Conservation (phyloP, 1,139 yeast genomes). For the Yamadazyma friedrichii region DNA sequence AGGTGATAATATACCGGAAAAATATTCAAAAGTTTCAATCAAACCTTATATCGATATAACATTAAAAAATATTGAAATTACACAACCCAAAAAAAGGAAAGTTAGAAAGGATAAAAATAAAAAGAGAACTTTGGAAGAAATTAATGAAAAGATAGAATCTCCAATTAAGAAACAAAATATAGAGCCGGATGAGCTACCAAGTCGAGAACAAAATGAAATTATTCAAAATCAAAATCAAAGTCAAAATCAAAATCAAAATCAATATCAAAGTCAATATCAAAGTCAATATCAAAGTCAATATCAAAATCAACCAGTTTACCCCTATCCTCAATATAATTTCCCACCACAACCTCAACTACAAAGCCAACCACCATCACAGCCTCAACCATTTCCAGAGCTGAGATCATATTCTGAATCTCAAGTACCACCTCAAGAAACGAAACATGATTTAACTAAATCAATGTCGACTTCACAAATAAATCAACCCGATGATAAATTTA, state of each 20-base stretch:
- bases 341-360: not conserved
- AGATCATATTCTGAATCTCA: not conserved
- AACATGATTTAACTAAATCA: too few species aligned
- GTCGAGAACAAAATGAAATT: not conserved
- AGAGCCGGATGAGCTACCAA: not conserved
- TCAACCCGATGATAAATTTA: not conserved
- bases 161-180: not conserved
- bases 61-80: slow-evolving; percentile 19
- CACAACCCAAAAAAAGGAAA: slow-evolving; percentile 8
- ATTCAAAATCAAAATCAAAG: not conserved
- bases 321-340: not conserved
- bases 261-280: not conserved
- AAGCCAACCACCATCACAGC: not conserved
- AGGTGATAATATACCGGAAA: slow-evolving; percentile 27
- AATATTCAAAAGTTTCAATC: slow-evolving; percentile 27
- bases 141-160: not conserved
- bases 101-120: not conserved
- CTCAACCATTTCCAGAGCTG: not conserved
- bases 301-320: not conserved
- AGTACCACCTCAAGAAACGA: not conserved
- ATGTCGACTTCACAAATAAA: not conserved
- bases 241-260: not conserved
- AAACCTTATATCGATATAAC: slow-evolving; percentile 40
- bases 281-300: not conserved
- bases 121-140: not conserved